These are phyloP conservation scores for Naganishia vishniacii DNA, from an alignment of 768 basidiomycete genomes.

Conservation along the genomic window DNA sequence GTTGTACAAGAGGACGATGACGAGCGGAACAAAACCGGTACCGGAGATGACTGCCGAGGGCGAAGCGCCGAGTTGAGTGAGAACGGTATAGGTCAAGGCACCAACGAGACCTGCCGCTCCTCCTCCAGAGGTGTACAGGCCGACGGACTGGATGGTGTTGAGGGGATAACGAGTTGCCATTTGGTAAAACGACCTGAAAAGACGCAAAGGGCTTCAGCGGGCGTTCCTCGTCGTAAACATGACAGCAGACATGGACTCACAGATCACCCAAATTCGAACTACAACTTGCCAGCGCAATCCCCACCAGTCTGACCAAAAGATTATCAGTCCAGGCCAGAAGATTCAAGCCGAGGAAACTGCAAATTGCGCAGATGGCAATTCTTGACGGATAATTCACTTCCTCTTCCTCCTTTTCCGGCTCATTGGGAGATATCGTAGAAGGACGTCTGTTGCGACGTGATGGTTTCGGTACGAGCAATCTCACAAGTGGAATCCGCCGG, in stretches of 20 bases:
- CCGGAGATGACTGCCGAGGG: slow-evolving; percentile 27
- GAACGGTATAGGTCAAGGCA: slow-evolving; percentile 25
- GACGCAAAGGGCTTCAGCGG: not conserved
- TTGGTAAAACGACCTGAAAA: slow-evolving; percentile 21
- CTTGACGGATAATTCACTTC: slow-evolving; percentile 26
- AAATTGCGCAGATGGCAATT: slow-evolving; percentile 20
- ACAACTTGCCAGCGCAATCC: slow-evolving; percentile 24
- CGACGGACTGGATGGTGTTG: slow-evolving; percentile 25
- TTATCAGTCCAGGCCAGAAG: slow-evolving; percentile 21
- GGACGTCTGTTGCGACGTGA: not conserved
- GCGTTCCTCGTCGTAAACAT: too few species aligned
- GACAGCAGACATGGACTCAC: slow-evolving; percentile 2
- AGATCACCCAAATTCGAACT: slow-evolving; percentile 26
- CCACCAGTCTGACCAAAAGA: slow-evolving; percentile 15
- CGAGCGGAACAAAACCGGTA: slow-evolving; percentile 25
- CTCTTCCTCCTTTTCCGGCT: slow-evolving; percentile 22
- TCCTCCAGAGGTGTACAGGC: slow-evolving; percentile 26
- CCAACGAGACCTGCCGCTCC: slow-evolving; percentile 27
- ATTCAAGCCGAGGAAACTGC: slow-evolving; percentile 24
- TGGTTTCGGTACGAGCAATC: slow-evolving; percentile 10
- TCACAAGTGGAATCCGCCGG: slow-evolving; percentile 15
- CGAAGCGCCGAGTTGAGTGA: slow-evolving; percentile 26
- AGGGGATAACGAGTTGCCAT: slow-evolving; percentile 23
- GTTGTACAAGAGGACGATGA: slow-evolving; percentile 24
- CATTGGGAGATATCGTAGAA: not conserved